phyloP scores from a whole-genome alignment of 2,329 filamentous ascomycete species.

The Geosmithia putterillii region DNA sequence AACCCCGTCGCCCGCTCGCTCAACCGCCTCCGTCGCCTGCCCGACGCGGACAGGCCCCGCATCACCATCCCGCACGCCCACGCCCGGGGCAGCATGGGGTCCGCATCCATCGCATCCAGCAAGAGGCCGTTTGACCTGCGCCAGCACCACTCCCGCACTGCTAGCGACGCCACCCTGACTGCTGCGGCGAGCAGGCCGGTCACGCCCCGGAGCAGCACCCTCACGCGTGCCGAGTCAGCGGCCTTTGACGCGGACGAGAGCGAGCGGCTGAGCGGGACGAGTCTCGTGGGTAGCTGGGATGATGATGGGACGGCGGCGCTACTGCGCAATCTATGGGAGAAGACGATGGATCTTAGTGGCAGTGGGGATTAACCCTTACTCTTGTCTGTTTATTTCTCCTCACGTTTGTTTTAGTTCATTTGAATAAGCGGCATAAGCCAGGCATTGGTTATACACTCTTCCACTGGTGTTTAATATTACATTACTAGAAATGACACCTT shows the following conservation, averaged over 20 bases:
- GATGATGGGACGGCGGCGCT: slow-evolving; percentile 38
- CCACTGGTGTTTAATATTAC: no score
- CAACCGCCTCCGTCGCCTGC: slow-evolving; percentile 28
- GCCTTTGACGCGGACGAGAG: slow-evolving; percentile 35
- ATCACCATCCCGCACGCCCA: slow-evolving; percentile 30
- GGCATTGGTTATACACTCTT: no score
- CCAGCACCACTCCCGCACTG: slow-evolving; percentile 23
- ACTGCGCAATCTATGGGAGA: slow-evolving; percentile 50
- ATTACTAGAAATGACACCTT: no score
- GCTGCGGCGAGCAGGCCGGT: slow-evolving; percentile 16
- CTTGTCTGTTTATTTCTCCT: neutral
- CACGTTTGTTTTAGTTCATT: neutral
- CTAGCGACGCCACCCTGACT: slow-evolving; percentile 21
- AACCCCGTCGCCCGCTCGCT: slow-evolving; percentile 57
- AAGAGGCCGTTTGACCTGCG: slow-evolving; percentile 16
- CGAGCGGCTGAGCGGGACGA: slow-evolving; percentile 35
- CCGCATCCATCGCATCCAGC: slow-evolving; percentile 23
- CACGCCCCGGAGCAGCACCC: slow-evolving; percentile 19
- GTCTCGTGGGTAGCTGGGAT: slow-evolving; percentile 33
- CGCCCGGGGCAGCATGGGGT: no score
- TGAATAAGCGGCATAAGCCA: no score
- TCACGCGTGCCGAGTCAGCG: slow-evolving; percentile 30
- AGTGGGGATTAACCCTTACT: slow-evolving; percentile 16
- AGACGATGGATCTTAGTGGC: slow-evolving; percentile 42
- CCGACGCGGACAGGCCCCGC: slow-evolving; percentile 35